These are phyloP conservation scores for Liquidambar formosana DNA, from an alignment of 164 flowering plant genomes.

Conservation along the genomic window DNA sequence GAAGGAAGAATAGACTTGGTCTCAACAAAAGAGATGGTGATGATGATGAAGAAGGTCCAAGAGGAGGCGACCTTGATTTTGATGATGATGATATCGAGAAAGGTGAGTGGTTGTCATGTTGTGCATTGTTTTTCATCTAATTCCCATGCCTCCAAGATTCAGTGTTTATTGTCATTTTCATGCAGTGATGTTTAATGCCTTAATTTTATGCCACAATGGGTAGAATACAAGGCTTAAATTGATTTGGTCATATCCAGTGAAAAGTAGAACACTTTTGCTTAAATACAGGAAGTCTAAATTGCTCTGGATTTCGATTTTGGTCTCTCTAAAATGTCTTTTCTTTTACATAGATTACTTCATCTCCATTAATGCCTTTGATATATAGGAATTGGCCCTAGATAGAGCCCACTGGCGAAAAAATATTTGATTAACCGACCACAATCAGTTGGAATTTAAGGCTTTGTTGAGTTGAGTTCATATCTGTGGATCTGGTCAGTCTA, in stretches of 20 bases:
- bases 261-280: neutral
- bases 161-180: neutral
- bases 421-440: neutral
- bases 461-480: neutral
- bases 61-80: slow-evolving; percentile 81
- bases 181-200: too few species aligned
- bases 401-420: neutral
- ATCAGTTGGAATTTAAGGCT: neutral
- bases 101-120: slow-evolving; percentile 42
- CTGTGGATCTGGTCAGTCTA: neutral
- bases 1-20: slow-evolving; percentile 74
- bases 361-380: neutral
- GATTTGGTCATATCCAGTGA: neutral
- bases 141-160: neutral
- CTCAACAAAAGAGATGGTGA: slow-evolving; percentile 68
- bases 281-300: neutral
- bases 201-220: neutral
- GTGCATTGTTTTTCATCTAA: neutral
- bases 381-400: neutral
- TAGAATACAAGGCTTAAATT: neutral
- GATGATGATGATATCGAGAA: slow-evolving; percentile 96
- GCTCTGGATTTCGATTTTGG: neutral
- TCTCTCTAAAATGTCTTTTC: neutral
- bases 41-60: slow-evolving; percentile 90
- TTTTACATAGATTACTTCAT: neutral